Evolutionary conservation across 2,329 filamentous ascomycete genomes (phyloP), one percentile per base, ranked within the genome.

Genomic region (Annulohypoxylon truncatum): DNA sequence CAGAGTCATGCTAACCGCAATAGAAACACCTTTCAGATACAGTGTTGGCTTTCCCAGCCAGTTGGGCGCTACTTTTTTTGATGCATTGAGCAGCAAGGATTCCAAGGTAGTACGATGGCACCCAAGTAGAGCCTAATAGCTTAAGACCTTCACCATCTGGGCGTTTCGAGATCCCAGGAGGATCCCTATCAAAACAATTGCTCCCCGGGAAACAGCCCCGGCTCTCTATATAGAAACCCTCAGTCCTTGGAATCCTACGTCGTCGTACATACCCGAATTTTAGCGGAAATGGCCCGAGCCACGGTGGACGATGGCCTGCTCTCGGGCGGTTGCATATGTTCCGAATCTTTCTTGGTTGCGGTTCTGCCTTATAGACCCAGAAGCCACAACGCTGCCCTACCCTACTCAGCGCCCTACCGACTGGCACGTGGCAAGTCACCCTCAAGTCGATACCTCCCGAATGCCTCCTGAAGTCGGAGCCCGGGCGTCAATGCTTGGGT

Each of bases 91-190:
- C 35, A 12, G 28, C 64, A 63, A 63, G 64, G 64, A 38, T 66
- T 40, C 40, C n/a, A 18, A 29, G 15, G 64, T 65, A 60, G 51
- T 42, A 67, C 67, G 64, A 52, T 15, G 13, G 20, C 29, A 52
- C 50, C 56, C 12, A 15, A 55, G 63, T 35, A 40, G 55, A 33
- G 64, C 48, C 48, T 38, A 50, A 59, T 55, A 46, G 38, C 22
- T 64, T 29, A 51, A 53, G 40, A 29, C n/a, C 13, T 51, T 54
- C 48, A 38, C 35, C 33, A 51, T 50, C 47, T 40, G 48, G 26
- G 42, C 29, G 67, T 70, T 70, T 70, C 61, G 61, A 66, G 66
- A 64, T 55, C 67, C 61, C 61, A 70, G 58, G 52, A 60, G 64
- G 61, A 65, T 64, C 47, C 35, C 20, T 54, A 46, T 47, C 48